These are phyloP conservation scores for Austroboletus festivus DNA, from an alignment of 768 basidiomycete species.

Conservation along the genomic window DNA sequence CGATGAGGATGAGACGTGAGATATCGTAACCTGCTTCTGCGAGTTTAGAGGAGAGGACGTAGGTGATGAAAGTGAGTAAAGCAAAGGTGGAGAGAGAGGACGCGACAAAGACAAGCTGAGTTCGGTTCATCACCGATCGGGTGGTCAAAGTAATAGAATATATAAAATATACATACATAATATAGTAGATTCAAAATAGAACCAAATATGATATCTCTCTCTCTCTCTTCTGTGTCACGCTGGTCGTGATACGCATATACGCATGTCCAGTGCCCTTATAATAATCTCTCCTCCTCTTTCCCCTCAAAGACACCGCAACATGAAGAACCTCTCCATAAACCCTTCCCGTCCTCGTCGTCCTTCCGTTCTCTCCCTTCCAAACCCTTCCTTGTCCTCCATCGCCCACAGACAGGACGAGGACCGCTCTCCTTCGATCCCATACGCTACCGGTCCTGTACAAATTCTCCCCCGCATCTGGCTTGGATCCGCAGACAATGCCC, in stretches of 20 bases:
- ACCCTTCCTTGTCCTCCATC: constrained; percentile 45
- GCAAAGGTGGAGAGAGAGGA: constrained; percentile 49
- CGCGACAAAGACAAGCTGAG: constrained; percentile 53
- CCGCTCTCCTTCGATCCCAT: constrained; percentile 59
- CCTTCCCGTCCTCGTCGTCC: constrained; percentile 59
- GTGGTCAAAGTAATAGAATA: no score
- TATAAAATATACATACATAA: no score
- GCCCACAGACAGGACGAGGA: constrained; percentile 68
- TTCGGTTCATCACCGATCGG: constrained; percentile 40
- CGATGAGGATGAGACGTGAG: constrained; percentile 59
- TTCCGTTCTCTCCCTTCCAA: constrained; percentile 69
- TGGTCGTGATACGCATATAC: constrained; percentile 33
- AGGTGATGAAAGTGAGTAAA: constrained; percentile 44
- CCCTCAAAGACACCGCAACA: constrained; percentile 47
- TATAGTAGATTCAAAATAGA: no score
- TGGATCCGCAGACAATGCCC: constrained; percentile 89
- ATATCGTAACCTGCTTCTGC: constrained; percentile 54
- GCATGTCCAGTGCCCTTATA: constrained; percentile 48
- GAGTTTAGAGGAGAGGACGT: constrained; percentile 43
- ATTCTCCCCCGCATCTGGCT: constrained; percentile 86
- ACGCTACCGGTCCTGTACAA: constrained; percentile 77
- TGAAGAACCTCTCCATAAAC: constrained; percentile 73
- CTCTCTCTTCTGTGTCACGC: constrained; percentile 31
- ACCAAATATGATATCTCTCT: no score
- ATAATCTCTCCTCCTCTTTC: constrained; percentile 29